A percentile compares a stretch with the other conserved stretches of the same genome.
Conservation (phyloP, 1,139 yeast species). For the Yamadazyma atmosphaerica region DNA sequence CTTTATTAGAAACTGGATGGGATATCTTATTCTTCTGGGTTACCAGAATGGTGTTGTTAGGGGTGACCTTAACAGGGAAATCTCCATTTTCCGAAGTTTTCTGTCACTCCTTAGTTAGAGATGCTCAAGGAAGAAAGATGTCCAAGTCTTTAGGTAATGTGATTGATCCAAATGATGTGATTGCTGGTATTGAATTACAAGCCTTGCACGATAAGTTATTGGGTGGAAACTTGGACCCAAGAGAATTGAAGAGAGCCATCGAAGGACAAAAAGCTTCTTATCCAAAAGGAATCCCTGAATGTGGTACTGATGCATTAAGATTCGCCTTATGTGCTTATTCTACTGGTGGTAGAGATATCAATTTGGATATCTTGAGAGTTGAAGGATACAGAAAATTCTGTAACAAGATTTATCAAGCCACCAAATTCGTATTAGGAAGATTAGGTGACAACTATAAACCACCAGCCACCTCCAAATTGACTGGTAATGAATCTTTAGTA, state of each 20-base stretch:
- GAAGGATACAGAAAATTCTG: constrained; percentile 99
- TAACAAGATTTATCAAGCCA: constrained; percentile 98
- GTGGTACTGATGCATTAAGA: constrained; percentile 98
- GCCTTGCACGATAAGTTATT: constrained; percentile 75
- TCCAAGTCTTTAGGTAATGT: constrained; percentile 97
- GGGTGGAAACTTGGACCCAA: constrained; percentile 85
- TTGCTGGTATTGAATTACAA: constrained; percentile 80
- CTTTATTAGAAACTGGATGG: constrained; percentile 98
- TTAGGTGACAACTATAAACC: constrained; percentile 88
- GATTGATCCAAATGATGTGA: constrained; percentile 92
- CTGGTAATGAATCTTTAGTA: constrained; percentile 87
- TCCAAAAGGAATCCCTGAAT: constrained; percentile 97
- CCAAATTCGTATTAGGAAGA: constrained; percentile 93
- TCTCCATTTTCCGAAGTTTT: constrained; percentile 95
- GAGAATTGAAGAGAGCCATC: constrained; percentile 83
- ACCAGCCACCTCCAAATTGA: constrained; percentile 56
- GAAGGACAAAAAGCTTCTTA: constrained; percentile 87
- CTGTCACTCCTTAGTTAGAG: constrained; percentile 98
- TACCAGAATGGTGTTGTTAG: constrained; percentile 90
- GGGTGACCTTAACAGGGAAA: constrained; percentile 85
- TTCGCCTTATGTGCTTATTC: constrained; percentile 98
- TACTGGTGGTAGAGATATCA: constrained; percentile 98
- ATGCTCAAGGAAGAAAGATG: constrained; percentile 99
- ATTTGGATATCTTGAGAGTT: constrained; percentile 92
- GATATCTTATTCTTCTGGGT: constrained; percentile 99